Conservation (phyloP, 192 early-diverging fungal species). For the Backusella luteola region DNA sequence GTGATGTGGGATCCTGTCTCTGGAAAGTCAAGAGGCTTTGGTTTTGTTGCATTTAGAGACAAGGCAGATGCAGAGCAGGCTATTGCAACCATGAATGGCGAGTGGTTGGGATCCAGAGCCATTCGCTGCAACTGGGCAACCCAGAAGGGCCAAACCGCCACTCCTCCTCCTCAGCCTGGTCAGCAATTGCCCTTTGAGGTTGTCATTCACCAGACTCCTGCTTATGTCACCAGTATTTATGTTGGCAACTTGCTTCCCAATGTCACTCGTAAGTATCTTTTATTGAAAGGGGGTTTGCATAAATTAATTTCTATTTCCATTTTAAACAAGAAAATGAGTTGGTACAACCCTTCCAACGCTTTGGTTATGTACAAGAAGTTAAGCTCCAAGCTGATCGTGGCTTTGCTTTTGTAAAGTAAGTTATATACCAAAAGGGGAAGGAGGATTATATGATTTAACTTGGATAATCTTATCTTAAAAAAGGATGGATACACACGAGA, state of each 20-base stretch:
- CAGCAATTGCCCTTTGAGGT: constrained; percentile 65
- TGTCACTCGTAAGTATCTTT: constrained; percentile 60
- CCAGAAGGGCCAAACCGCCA: constrained; percentile 64
- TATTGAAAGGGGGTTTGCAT: neutral
- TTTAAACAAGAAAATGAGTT: constrained; percentile 58
- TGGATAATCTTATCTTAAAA: neutral
- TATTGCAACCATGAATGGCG: constrained; percentile 83
- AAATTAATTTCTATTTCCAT: constrained; percentile 14
- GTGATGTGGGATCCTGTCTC: constrained; percentile 92
- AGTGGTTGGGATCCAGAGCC: constrained; percentile 82
- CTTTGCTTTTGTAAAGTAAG: constrained; percentile 86
- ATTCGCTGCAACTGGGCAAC: constrained; percentile 96
- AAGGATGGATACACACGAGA: constrained; percentile 85
- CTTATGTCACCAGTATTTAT: constrained; percentile 87
- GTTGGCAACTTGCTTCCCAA: constrained; percentile 83
- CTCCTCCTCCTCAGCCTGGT: constrained; percentile 36
- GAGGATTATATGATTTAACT: neutral
- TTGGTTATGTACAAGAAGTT: constrained; percentile 76
- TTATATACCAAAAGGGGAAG: neutral
- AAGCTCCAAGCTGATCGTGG: constrained; percentile 89
- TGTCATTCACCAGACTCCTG: constrained; percentile 71
- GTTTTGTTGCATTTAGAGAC: constrained; percentile 90
- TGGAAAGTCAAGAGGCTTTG: constrained; percentile 89
- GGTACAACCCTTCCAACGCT: constrained; percentile 71
- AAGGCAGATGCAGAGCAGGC: constrained; percentile 85